Base-by-base conservation (phyloP, 2,329 filamentous ascomycete species). In the Paecilomyces sp. region DNA sequence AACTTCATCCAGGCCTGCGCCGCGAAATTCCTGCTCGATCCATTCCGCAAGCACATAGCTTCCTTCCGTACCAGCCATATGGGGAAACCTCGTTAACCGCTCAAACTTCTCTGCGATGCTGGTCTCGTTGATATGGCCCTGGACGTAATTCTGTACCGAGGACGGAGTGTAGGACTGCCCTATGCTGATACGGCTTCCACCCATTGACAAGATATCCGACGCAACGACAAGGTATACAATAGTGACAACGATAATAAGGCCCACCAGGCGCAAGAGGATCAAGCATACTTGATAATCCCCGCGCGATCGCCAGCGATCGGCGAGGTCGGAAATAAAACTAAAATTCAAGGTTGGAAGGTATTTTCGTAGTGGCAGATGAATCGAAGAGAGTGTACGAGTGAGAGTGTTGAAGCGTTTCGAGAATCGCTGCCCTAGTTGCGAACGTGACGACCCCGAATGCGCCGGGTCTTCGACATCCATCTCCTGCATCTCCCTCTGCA, bases 1-100 rank as follows among this genome's bases (percentile, higher is more conserved):
- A 28, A 96, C 87, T 60, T 88, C 81, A 66, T 96, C 92, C 69
- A 99, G 81, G 3, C 85, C 84, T 54, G 88, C 87, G 56, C 82
- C 82, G 65, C 79, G 77, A 74, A 97, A 96, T 72, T 88, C 84
- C 68, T 86, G 86, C 74, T 92, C 84, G 58, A 97, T 85, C 79
- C 92, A 95, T 77, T 91, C 84, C 7, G 91, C 93, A 58, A 96
- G 81, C 54, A 88, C 90, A 68, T 88, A 92, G 76, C 95, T 93
- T 55, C 94, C 94, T 77, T 96, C 88, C 2, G 92, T 96, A n/a
- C 94, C 94, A 1, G 91, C 94, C 63, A 97, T 82, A 74, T 97
- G 94, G 62, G 94, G 90, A 71, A 90, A 96, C 59, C 84, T 84
- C 3, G 91, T 93, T 63, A 93, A 86, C 69, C 92, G 89, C 68